These are phyloP conservation scores for Chiua virens DNA, from an alignment of 768 basidiomycete genomes.

Conservation along the genomic window DNA sequence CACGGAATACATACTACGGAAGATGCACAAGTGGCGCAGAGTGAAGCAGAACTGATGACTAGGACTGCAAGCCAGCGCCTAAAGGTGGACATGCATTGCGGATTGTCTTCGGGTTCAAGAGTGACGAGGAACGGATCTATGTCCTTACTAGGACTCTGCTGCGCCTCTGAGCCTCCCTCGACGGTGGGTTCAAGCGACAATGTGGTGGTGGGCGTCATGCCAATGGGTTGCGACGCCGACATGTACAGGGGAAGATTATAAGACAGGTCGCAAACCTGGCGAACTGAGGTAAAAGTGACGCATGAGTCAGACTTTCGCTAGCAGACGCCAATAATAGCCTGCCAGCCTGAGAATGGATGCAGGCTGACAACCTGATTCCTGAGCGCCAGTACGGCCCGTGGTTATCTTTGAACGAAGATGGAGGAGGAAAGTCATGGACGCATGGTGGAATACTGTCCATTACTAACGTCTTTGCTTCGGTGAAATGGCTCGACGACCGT, in stretches of 20 bases:
- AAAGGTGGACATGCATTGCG: constrained; percentile 37
- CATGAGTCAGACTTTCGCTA: not conserved
- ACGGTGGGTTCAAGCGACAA: constrained; percentile 6
- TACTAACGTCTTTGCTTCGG: too few species aligned
- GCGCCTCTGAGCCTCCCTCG: constrained; percentile 7
- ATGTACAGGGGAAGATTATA: not conserved
- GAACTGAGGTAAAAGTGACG: not conserved
- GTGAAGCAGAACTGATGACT: constrained; percentile 45
- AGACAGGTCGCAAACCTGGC: not conserved
- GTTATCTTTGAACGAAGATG: not conserved
- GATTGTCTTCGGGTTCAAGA: constrained; percentile 43
- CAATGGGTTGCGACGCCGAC: not conserved
- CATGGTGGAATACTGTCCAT: too few species aligned
- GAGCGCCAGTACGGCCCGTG: not conserved
- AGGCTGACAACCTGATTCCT: not conserved
- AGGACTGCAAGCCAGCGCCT: constrained; percentile 51
- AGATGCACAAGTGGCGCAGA: constrained; percentile 56
- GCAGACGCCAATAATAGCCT: constrained; percentile 6
- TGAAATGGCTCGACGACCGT: too few species aligned
- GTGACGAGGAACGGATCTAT: constrained; percentile 29
- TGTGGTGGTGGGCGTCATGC: constrained; percentile 5
- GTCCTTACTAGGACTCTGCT: not conserved
- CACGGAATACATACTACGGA: constrained; percentile 45
- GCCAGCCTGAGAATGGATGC: not conserved
- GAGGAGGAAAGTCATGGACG: too few species aligned